A percentile compares a stretch with the other conserved stretches of the same genome.
Conservation (phyloP, 2,329 filamentous ascomycete species). For the Fusarium brevicatenulatum region DNA sequence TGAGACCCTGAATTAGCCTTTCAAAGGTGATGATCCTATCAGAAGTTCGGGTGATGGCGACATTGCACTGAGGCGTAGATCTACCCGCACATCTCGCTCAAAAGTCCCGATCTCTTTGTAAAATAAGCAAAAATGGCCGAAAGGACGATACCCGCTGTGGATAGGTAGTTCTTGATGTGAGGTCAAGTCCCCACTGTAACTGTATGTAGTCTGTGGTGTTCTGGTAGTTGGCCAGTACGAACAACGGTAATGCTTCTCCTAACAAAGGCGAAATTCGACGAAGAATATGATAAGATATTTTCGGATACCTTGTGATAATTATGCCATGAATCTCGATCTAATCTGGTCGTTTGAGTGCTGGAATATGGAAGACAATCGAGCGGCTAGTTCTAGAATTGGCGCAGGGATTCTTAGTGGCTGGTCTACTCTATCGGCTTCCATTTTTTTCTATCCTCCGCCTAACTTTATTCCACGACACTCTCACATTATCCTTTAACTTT, state of each 20-base stretch:
- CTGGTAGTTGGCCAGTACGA: not conserved
- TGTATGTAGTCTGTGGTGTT: not conserved
- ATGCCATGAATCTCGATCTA: not conserved
- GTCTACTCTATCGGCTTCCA: slow-evolving; percentile 12
- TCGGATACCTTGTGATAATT: not conserved
- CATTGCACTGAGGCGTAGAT: slow-evolving; percentile 28
- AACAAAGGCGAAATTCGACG: not conserved
- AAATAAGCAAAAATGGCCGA: slow-evolving; percentile 8
- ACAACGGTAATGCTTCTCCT: not conserved
- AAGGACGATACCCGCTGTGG: not conserved
- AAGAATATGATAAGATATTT: too few species aligned
- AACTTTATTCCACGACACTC: not conserved
- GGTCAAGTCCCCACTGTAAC: not conserved
- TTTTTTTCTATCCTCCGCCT: slow-evolving; percentile 22
- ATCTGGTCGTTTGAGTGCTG: not conserved
- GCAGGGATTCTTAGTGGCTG: slow-evolving; percentile 29
- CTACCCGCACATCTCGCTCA: slow-evolving; percentile 11
- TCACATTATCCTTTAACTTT: not conserved
- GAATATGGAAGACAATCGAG: not conserved
- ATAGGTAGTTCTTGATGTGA: not conserved
- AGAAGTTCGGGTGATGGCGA: slow-evolving; percentile 11
- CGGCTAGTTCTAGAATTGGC: slow-evolving; percentile 14
- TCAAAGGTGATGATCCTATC: slow-evolving; percentile 19
- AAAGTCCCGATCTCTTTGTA: slow-evolving; percentile 2
- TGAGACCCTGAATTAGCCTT: slow-evolving; percentile 12